phyloP scores from a whole-genome alignment of 2,329 filamentous ascomycete species.

The Clarireedia hainanense region DNA sequence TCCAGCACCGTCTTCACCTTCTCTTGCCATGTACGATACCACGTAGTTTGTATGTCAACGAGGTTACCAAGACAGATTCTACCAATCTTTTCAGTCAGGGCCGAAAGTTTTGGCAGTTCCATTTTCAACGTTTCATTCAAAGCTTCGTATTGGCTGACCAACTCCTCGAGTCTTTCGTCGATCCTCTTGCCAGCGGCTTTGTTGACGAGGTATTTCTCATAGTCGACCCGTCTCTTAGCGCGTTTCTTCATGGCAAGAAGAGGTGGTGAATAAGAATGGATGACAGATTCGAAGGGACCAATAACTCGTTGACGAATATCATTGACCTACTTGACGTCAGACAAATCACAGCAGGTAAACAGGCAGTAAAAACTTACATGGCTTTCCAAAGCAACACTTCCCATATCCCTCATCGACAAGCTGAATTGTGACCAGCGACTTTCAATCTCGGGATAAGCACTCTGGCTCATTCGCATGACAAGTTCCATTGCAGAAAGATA shows the following conservation, averaged over 20 bases:
- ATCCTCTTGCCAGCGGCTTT: conserved; percentile 76
- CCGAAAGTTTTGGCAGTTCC: conserved; percentile 78
- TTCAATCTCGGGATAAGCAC: conserved; percentile 74
- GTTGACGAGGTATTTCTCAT: conserved; percentile 70
- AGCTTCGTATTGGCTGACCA: conserved; percentile 74
- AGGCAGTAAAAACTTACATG: conserved; percentile 51
- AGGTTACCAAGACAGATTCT: conserved; percentile 78
- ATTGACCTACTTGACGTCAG: conserved; percentile 36
- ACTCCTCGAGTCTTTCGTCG: conserved; percentile 76
- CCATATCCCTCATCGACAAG: conserved; percentile 77
- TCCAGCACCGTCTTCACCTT: conserved; percentile 72
- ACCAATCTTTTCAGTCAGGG: conserved; percentile 73
- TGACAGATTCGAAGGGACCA: conserved; percentile 70
- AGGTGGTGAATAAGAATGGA: conserved; percentile 74
- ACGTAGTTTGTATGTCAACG: conserved; percentile 73
- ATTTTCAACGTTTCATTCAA: conserved; percentile 91
- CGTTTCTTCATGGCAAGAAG: conserved; percentile 90
- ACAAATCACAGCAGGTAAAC: neutral
- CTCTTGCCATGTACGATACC: conserved; percentile 76
- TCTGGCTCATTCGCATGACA: conserved; percentile 70
- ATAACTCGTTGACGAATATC: conserved; percentile 77
- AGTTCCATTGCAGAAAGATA: conserved; percentile 77
- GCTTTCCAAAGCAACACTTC: conserved; percentile 73
- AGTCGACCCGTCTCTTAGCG: conserved; percentile 85
- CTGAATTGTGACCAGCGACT: conserved; percentile 93